Base-by-base conservation (phyloP, 352 stramenopile species). In the Pythium periplocum region DNA sequence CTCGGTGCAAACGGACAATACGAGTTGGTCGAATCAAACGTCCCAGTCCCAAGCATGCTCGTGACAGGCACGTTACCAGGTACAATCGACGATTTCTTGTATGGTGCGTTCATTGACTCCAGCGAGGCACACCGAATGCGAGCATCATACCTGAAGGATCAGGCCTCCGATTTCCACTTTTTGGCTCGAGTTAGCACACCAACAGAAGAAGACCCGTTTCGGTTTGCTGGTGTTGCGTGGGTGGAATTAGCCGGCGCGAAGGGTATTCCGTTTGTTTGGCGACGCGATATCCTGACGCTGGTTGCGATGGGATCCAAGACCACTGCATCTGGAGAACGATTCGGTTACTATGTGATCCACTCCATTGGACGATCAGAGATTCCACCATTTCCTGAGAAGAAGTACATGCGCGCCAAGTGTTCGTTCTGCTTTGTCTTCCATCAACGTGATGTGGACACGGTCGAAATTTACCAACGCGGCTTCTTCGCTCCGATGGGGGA, bases 311-410 rank as follows among this genome's bases (percentile, higher is more conserved):
- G 47, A 9, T 36, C 26, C 5, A 53, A 10, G 9, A 10, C 33
- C 11, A 8, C 47, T 30, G 11, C 4, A 12, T n/a, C 6, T 45
- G 52, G 44, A 11, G 52, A 58, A 32, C 42, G 42, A 41, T 33
- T 58, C 6, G 52, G 52, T 12, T 58, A 52, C 44, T 51, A 58
- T 33, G 6, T 58, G 17, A 49, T 52, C 6, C 52, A 58, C 35
- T 58, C 52, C 4, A 43, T 58, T 9, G 6, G 26, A 7, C 45
- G 17, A 17, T 9, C 43, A 48, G 37, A 51, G 6, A 39, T 51
- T 10, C 17, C 17, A 26, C 17, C 17, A 26, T 26, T 26, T 26
- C 17, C 17, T 26, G 17, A 26, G 17, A 26, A 26, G 17, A 41
- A 43, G 47, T 53, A 44, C 4, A 33, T 53, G 12, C 47, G 47